Evolutionary conservation across 208 protist genomes (phyloP), one percentile per base, ranked within the genome.

Genomic region (Novymonas esmeraldas): DNA sequence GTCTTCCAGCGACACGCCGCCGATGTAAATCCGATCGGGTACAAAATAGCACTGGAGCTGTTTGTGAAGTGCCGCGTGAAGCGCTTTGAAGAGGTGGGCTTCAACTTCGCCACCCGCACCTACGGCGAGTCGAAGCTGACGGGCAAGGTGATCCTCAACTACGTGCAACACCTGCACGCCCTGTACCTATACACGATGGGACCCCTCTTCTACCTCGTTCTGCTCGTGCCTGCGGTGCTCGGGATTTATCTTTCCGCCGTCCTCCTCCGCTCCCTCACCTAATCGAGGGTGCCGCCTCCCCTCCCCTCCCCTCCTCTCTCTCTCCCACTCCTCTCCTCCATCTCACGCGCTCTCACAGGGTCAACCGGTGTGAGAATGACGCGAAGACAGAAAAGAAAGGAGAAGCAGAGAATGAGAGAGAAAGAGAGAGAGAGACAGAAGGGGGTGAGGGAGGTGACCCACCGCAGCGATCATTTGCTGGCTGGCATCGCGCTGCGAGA

Each of bases 31-130:
- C 82, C 95, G 18, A 93, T 97, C 55, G 95, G 95, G 6, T 98
- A 95, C 84, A 98, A 98, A 65, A 97, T 98, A 66, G 95, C 90
- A 2, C 76, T 98, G 28, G 92, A 97, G 65, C 64, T 97, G 31
- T 95, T 95, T 48, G 92, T 97, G 34, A 97, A 97, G 85, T 92
- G 84, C 58, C 49, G 74, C 36, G 78, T 97, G 9, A 42, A 78
- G 48, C 75, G 70, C 45, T 89, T 84, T 66, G 66, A 79, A 39
- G 89, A 97, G 64, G 85, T 97, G 5, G 70, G 80, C 38, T 97
- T 95, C 65, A 89, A 90, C 61, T 97, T 97, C 57, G 80, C 82
- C 26, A 88, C 87, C 0, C 80, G 92, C 41, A 82, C 64, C 33
- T 80, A 78, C 55, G 92, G 92, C 6, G 92, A 94, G 70, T 93